Evolutionary conservation across 208 protist species (phyloP), one percentile per base, ranked within the genome.

Genomic region (Acanthamoeba castellanii): DNA sequence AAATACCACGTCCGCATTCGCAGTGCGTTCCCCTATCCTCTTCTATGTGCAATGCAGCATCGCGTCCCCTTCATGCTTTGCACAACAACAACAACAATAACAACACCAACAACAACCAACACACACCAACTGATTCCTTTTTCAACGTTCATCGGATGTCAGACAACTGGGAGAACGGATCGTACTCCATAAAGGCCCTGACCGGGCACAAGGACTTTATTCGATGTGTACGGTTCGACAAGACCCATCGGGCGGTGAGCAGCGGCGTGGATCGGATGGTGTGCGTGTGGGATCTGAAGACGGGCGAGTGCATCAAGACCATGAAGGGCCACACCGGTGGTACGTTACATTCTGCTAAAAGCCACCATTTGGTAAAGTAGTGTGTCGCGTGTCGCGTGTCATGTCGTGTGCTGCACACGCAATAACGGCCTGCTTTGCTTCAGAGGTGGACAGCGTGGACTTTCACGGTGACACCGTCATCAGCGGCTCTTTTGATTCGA

Each of bases 391-490:
- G 11, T 8, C 61, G 20, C 61, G 25, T 68, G 14, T 68, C 20
- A 22, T 22, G 25, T 30, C 20, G 61, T 14, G n/a, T 14, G 61
- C 61, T 27, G 25, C 57, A 18, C 5, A 64, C 52, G 7, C 20
- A 70, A 22, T 70, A 30, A 70, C 4, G 61, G n/a, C 0, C 61
- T 30, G n/a, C n/a, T 22, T 30, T 25, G 61, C 61, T 27, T 70
- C 81, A 88, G 81, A 88, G 81, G 81, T 88, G 50, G 81, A 88
- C 32, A 88, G 81, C 64, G 81, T 88, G 11, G 81, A 88, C 52
- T 88, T 88, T 64, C 32, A 88, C 30, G 50, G 64, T 22, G 81
- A 88, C 50, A 88, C 81, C 27, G 27, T 88, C n/a, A 42, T 88
- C n/a, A 88, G 81, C 50, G 81, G 81, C 30, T 88, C 81, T 14